Conservation (phyloP, 2,329 filamentous ascomycete species). For the Cladophialophora yegresii region DNA sequence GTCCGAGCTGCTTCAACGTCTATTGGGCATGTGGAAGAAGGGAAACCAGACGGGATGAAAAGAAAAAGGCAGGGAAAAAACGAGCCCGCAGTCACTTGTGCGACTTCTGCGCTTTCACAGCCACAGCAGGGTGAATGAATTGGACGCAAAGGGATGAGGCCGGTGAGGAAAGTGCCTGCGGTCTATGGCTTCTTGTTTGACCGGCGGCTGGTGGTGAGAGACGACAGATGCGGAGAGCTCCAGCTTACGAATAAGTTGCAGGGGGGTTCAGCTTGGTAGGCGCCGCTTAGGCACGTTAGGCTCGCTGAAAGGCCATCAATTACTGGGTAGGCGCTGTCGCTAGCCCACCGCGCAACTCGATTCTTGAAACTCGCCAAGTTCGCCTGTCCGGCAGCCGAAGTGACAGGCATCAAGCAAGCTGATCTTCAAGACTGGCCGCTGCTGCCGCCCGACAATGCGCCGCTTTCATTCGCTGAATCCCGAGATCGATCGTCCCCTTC, state of each 20-base stretch:
- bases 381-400: background rate
- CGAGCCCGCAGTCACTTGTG: constrained; percentile 3
- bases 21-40: constrained; percentile 19
- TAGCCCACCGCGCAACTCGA: background rate
- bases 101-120: background rate
- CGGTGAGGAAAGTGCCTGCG: background rate
- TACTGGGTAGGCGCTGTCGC: background rate
- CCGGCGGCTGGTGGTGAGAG: constrained; percentile 10
- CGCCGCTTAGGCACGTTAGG: background rate
- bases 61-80: background rate
- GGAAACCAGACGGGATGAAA: constrained; percentile 11
- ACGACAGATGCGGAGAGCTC: constrained; percentile 12
- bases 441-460: background rate
- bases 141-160: background rate
- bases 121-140: background rate
- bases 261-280: background rate
- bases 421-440: background rate
- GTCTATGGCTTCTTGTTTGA: constrained; percentile 1
- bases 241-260: background rate
- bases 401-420: constrained; percentile 12
- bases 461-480: constrained; percentile 11
- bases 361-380: background rate
- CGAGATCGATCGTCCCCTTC: constrained; percentile 12
- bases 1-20: constrained; percentile 14
- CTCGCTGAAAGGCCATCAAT: background rate